Conservation (phyloP, 106 monocot genomes). For the Xerophyta viscosa region DNA sequence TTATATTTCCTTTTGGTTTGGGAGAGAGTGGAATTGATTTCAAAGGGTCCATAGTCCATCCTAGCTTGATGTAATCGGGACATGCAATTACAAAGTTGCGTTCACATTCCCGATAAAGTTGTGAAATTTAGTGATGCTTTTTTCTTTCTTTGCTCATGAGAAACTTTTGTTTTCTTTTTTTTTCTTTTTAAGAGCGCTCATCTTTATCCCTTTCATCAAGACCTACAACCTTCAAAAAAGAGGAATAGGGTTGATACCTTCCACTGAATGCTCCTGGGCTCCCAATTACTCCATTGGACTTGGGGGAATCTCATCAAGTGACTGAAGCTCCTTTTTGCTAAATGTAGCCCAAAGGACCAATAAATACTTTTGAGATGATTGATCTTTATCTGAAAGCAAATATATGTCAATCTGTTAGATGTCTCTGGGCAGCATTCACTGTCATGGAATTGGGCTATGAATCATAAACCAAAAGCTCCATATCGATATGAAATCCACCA, state of each 20-base stretch:
- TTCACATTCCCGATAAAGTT: constrained; percentile 33
- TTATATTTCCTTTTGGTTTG: neutral
- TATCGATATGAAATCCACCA: neutral
- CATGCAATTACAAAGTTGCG: neutral
- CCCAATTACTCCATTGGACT: constrained; percentile 1
- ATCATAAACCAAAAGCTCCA: neutral
- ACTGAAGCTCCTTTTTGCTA: constrained; percentile 8
- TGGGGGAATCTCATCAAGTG: constrained; percentile 13
- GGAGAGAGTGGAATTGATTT: constrained; percentile 3
- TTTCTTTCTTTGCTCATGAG: constrained; percentile 23
- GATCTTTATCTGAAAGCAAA: constrained; percentile 2
- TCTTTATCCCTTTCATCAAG: constrained; percentile 15
- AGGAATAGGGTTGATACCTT: constrained; percentile 1
- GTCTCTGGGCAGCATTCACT: constrained; percentile 13
- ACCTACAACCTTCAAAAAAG: constrained; percentile 4
- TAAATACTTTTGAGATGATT: constrained; percentile 18
- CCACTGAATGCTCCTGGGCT: constrained; percentile 5
- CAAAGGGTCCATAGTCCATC: constrained; percentile 2
- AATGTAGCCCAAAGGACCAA: constrained; percentile 14
- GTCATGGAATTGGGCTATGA: constrained; percentile 3
- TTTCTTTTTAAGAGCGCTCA: constrained; percentile 13
- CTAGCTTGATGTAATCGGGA: constrained; percentile 6
- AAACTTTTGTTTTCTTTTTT: constrained; percentile 12
- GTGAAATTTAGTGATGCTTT: constrained; percentile 21
- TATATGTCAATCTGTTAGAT: neutral